Evolutionary conservation across 371 early-diverging fungal genomes (phyloP), one percentile per base, ranked within the genome.

Genomic region (Saksenaea oblongispora): DNA sequence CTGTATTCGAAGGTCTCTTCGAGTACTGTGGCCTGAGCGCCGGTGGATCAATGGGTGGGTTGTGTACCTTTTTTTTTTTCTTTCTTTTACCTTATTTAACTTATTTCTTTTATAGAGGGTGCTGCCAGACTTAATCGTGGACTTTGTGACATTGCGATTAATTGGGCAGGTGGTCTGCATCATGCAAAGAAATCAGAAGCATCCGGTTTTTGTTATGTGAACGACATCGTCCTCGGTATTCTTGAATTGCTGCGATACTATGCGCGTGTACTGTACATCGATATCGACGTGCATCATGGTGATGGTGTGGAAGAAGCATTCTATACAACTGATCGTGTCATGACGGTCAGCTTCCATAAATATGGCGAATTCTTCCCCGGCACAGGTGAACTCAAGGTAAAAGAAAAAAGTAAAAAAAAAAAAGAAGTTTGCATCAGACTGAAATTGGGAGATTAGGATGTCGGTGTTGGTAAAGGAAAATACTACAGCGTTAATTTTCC

Each of bases 271-370:
- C 79, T 99, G 34, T 99, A 99, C 81, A 91, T 99, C 67, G 99
- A 99, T 77, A 99, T 99, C 70, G 99, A 99, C 72, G 93, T 99
- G 28, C 99, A 99, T 76, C 99, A 99, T 75, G 99, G 99, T 10
- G 99, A 99, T 73, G 99, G 99, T 39, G 99, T 99, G 28, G 95
- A 97, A 75, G 99, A 99, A 78, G 99, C 99, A 1, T 99, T 99
- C 79, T 99, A 98, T 74, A 93, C 94, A 11, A 96, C 99, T 7
- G 99, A 99, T 73, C 89, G 99, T 56, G 99, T 99, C 41, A 96
- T 99, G 97, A 98, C 99, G 0, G 92, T 94, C 15, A 94, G 95
- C 34, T 99, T 99, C 76, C 99, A 99, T 78, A 98, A 98, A 78
- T 98, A 93, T 79, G 99, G 99, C 44, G 95, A 97, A 59, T 99